Evolutionary conservation across 1,139 yeast genomes (phyloP).

Genomic region (Kodamaea fungicola): DNA sequence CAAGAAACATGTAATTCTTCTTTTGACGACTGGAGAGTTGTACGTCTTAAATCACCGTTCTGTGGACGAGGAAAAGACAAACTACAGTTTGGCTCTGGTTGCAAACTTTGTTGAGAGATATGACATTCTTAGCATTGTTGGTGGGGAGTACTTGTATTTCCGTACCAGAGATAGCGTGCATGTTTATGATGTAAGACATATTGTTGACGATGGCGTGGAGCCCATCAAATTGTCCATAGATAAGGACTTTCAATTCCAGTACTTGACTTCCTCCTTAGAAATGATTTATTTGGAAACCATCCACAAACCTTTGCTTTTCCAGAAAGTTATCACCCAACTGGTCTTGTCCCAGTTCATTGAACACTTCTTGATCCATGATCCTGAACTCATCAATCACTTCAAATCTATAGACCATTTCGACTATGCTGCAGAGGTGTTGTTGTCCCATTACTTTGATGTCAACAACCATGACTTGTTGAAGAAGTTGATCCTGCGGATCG

Average conservation of each 20-base stretch:
- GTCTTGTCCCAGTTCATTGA: conserved; percentile 39
- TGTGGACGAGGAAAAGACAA: conserved; percentile 12
- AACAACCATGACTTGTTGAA: conserved; percentile 16
- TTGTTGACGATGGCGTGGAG: conserved; percentile 29
- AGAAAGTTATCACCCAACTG: conserved; percentile 28
- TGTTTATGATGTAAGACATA: conserved; percentile 29
- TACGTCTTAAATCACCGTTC: conserved; percentile 34
- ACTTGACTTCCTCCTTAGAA: conserved; percentile 17
- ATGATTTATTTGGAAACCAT: conserved; percentile 33
- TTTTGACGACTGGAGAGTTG: conserved; percentile 37
- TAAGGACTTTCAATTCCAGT: conserved; percentile 5
- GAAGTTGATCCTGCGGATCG: conserved; percentile 28
- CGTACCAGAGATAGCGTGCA: conserved; percentile 25
- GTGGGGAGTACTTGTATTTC: conserved; percentile 22
- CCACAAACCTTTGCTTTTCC: conserved; percentile 13
- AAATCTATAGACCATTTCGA: conserved; percentile 28
- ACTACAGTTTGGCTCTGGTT: conserved; percentile 37
- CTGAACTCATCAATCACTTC: conserved; percentile 23
- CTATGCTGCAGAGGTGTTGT: conserved; percentile 39
- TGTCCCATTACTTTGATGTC: conserved; percentile 32
- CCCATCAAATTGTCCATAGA: conserved; percentile 22
- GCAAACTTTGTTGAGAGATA: conserved; percentile 31
- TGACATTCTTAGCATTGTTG: conserved; percentile 23
- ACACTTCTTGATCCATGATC: conserved; percentile 29
- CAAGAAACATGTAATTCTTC: conserved; percentile 33